phyloP scores from a whole-genome alignment of 208 protist genomes.

The Leishmania tropica region DNA sequence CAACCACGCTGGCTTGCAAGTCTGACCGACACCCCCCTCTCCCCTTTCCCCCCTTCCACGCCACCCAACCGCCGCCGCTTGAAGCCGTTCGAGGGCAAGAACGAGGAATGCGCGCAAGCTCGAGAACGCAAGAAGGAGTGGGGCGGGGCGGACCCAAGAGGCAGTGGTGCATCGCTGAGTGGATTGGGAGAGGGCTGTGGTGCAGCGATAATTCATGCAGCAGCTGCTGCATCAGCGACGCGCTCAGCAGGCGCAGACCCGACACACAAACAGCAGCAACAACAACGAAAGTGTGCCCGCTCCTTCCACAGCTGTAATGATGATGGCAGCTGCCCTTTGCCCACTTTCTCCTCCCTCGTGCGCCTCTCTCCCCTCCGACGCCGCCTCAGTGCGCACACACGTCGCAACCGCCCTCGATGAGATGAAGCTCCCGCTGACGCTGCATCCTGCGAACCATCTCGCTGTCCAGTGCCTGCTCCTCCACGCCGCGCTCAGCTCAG shows the following conservation, averaged over 20 bases:
- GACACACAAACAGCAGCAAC: not conserved
- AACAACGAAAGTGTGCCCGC: not conserved
- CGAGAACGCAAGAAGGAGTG: not conserved
- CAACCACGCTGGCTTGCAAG: too few relatives aligned
- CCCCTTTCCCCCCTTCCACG: not conserved
- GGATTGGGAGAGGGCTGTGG: not conserved
- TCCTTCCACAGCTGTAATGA: not conserved
- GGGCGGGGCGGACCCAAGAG: not conserved
- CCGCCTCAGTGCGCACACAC: not conserved
- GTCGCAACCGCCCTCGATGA: not conserved
- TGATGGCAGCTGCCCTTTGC: not conserved
- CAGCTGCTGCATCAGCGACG: not conserved
- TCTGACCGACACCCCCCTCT: not conserved
- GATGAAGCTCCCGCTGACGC: constrained; percentile 46
- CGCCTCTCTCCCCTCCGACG: too few relatives aligned
- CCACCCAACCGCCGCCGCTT: not conserved
- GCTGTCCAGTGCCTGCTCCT: constrained; percentile 71
- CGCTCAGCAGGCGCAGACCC: not conserved
- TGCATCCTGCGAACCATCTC: constrained; percentile 62
- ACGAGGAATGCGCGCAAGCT: not conserved
- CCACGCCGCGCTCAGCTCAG: constrained; percentile 35
- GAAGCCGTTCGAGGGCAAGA: not conserved
- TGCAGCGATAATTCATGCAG: not conserved
- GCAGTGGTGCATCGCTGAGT: not conserved
- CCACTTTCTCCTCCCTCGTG: not conserved